These are phyloP conservation scores for Verticillium longisporum DNA, from an alignment of 2,329 filamentous ascomycete species.

Conservation along the genomic window DNA sequence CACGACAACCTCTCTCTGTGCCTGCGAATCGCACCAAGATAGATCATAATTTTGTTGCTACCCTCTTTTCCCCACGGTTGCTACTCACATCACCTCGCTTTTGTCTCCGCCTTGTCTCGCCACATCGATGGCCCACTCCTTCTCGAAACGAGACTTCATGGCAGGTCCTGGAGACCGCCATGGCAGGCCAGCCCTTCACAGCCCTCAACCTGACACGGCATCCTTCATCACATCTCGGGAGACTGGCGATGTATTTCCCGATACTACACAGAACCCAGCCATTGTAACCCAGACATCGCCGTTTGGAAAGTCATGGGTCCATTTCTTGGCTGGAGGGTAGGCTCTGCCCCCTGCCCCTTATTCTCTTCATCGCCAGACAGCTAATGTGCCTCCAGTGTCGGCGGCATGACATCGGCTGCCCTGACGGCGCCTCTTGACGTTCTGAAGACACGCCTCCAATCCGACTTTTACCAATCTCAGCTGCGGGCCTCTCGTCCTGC, in stretches of 20 bases:
- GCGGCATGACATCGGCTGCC: slow-evolving; percentile 86
- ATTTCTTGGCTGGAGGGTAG: slow-evolving; percentile 87
- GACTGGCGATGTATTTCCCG: slow-evolving; percentile 47
- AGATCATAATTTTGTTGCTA: not conserved
- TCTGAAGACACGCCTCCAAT: slow-evolving; percentile 86
- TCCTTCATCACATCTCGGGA: slow-evolving; percentile 42
- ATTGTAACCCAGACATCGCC: slow-evolving; percentile 32
- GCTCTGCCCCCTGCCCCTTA: slow-evolving; percentile 19
- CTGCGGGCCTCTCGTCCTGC: slow-evolving; percentile 62
- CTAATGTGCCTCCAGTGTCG: slow-evolving; percentile 47
- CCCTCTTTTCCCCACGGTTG: not conserved
- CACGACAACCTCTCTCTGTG: not conserved
- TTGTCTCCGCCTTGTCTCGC: not conserved
- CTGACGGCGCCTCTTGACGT: slow-evolving; percentile 93
- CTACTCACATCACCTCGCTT: not conserved
- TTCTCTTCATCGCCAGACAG: not conserved
- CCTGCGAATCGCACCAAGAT: not conserved
- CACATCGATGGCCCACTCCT: slow-evolving; percentile 24
- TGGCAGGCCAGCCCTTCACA: slow-evolving; percentile 7
- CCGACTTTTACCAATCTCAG: slow-evolving; percentile 88
- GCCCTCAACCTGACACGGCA: slow-evolving; percentile 5
- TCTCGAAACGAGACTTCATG: slow-evolving; percentile 17
- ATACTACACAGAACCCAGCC: slow-evolving; percentile 22
- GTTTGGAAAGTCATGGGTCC: slow-evolving; percentile 77
- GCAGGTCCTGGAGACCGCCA: slow-evolving; percentile 21